A percentile compares a stretch with the other conserved stretches of the same genome.
Evolutionary conservation across 2,329 filamentous ascomycete species (phyloP).

Genomic region (Botryotinia convoluta): DNA sequence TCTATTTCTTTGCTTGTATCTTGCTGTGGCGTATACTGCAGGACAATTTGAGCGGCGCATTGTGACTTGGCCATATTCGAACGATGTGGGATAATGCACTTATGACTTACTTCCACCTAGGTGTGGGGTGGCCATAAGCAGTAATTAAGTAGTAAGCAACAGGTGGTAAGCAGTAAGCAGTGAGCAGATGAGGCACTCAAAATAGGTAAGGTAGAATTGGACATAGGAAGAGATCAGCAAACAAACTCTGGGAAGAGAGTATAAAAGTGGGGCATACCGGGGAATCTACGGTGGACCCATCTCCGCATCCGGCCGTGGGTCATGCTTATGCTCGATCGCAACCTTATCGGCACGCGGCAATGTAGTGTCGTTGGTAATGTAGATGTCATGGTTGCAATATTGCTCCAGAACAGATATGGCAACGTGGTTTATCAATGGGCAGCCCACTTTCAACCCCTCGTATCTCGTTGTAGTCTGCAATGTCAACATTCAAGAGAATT

Average conservation of each 20-base stretch:
- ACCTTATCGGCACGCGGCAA: too few relatives aligned
- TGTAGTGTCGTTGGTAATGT: too few relatives aligned
- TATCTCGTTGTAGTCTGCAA: too few relatives aligned
- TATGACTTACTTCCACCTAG: background rate
- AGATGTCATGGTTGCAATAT: too few relatives aligned
- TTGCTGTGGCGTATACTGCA: background rate
- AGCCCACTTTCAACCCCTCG: too few relatives aligned
- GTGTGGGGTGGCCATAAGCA: background rate
- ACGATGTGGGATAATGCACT: background rate
- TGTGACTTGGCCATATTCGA: background rate
- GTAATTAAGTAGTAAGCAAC: background rate
- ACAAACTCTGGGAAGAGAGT: background rate
- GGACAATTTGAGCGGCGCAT: background rate
- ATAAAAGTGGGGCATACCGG: background rate
- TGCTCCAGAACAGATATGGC: too few relatives aligned
- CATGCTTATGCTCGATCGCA: too few relatives aligned
- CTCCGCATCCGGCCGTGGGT: too few relatives aligned
- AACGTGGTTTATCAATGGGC: too few relatives aligned
- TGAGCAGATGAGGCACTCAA: background rate
- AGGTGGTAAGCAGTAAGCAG: background rate
- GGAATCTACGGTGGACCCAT: background rate
- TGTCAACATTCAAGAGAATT: too few relatives aligned
- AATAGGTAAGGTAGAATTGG: background rate
- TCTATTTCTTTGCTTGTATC: background rate
- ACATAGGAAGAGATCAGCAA: background rate